A percentile compares a stretch with the other conserved stretches of the same genome.
phyloP scores from a whole-genome alignment of 2,329 filamentous ascomycete genomes.

The Domatiomyces globalis region DNA sequence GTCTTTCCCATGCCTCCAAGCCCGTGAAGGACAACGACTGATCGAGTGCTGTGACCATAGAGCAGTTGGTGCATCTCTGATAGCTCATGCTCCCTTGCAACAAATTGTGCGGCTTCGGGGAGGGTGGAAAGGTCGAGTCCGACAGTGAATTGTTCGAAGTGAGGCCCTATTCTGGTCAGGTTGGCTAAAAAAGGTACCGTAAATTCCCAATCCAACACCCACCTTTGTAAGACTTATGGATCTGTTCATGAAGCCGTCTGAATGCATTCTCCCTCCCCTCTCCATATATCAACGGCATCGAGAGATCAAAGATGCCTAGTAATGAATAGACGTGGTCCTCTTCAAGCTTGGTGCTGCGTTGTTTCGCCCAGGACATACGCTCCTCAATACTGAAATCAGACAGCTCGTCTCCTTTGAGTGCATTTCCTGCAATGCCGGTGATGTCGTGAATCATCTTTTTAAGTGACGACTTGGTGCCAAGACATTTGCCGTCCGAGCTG shows the following conservation, averaged over 20 bases:
- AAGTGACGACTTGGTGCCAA: slow-evolving; percentile 7
- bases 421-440: slow-evolving; percentile 6
- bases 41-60: slow-evolving; percentile 1
- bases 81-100: slow-evolving; percentile 16
- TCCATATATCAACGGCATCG: slow-evolving; percentile 15
- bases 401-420: neutral
- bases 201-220: too few species aligned
- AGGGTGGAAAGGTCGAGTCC: slow-evolving; percentile 8
- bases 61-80: slow-evolving; percentile 13
- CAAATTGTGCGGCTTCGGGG: slow-evolving; percentile 12
- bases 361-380: slow-evolving; percentile 10
- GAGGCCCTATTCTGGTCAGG: too few species aligned
- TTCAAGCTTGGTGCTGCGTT: slow-evolving; percentile 11
- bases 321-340: slow-evolving; percentile 20
- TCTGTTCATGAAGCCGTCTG: slow-evolving; percentile 5
- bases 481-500: slow-evolving; percentile 7
- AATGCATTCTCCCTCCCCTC: slow-evolving; percentile 7
- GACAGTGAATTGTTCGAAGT: slow-evolving; percentile 5
- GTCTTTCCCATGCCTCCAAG: slow-evolving; percentile 36
- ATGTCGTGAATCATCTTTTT: neutral
- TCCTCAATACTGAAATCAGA: slow-evolving; percentile 1
- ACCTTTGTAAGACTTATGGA: neutral
- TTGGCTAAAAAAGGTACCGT: too few species aligned
- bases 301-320: slow-evolving; percentile 17
- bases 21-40: slow-evolving; percentile 24